Percentiles rank a stretch among this genome's conserved stretches.
phyloP scores from a whole-genome alignment of 169 alveolate species.

The Plasmodium knowlesi region DNA sequence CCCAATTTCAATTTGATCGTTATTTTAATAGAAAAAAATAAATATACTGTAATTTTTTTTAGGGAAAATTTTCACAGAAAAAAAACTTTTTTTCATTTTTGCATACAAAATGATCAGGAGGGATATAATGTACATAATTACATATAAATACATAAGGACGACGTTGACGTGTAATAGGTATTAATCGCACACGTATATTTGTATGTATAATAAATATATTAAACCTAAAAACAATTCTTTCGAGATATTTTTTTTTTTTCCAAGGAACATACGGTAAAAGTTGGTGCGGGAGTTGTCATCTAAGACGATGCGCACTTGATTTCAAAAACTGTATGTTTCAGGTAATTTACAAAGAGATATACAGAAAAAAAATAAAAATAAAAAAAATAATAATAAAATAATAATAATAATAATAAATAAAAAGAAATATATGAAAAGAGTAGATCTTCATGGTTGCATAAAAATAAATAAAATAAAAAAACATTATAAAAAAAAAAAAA shows the following conservation, averaged over 20 bases:
- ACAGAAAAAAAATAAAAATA: too few relatives aligned
- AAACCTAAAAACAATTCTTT: neutral
- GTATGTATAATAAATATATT: neutral
- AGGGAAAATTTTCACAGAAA: neutral
- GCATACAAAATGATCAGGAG: neutral
- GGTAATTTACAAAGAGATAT: neutral
- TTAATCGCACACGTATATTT: neutral
- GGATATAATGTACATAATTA: neutral
- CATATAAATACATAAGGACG: neutral
- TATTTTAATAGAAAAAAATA: neutral
- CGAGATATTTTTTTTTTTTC: neutral
- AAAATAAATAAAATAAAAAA: too few relatives aligned
- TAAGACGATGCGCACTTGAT: neutral
- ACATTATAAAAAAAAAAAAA: neutral
- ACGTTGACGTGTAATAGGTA: neutral
- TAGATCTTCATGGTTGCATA: neutral
- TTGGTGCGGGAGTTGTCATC: neutral
- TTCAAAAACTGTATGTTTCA: neutral
- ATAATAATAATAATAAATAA: too few relatives aligned
- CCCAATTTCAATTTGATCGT: neutral
- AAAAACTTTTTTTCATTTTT: neutral
- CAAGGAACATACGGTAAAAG: neutral
- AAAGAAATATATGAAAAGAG: neutral
- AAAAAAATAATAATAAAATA: too few relatives aligned
- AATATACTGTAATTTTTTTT: neutral